Percentiles rank a stretch among this genome's conserved stretches.
Conservation (phyloP, 1,284 basidiomycete genomes). For the Pseudozyma pruni region DNA sequence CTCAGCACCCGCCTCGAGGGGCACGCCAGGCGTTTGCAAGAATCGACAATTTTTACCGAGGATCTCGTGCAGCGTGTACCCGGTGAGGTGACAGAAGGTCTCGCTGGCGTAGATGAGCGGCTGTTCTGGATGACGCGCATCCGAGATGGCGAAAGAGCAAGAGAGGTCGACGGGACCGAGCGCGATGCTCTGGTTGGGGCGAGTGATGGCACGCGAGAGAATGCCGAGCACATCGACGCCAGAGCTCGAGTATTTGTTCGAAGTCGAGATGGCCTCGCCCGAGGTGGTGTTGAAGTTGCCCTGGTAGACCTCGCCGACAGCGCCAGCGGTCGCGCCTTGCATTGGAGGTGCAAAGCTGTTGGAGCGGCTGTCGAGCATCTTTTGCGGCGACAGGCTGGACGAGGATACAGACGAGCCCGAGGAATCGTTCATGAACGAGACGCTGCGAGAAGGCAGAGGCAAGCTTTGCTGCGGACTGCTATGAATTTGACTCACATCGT, state of each 20-base stretch:
- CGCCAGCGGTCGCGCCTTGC: slow-evolving; percentile 1
- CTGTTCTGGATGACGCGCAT: slow-evolving; percentile 80
- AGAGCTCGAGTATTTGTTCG: slow-evolving; percentile 78
- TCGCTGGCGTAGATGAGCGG: slow-evolving; percentile 90
- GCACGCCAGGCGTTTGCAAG: slow-evolving; percentile 79
- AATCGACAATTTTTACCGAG: slow-evolving; percentile 67
- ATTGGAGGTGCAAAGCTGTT: slow-evolving; percentile 17
- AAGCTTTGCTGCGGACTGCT: slow-evolving; percentile 15
- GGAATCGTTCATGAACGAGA: slow-evolving; percentile 42
- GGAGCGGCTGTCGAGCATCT: slow-evolving; percentile 31
- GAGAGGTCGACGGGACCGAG: slow-evolving; percentile 92
- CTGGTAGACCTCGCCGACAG: slow-evolving; percentile 23
- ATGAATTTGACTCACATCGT: slow-evolving; percentile 25
- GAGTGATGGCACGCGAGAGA: slow-evolving; percentile 78
- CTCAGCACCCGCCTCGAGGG: slow-evolving; percentile 75
- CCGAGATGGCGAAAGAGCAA: slow-evolving; percentile 87
- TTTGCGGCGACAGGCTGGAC: slow-evolving; percentile 31
- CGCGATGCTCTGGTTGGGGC: slow-evolving; percentile 79
- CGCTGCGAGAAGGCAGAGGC: slow-evolving; percentile 24
- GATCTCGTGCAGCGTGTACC: slow-evolving; percentile 75
- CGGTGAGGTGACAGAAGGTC: slow-evolving; percentile 81
- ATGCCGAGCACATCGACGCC: slow-evolving; percentile 90
- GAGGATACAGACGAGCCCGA: slow-evolving; percentile 40
- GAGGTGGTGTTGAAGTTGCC: slow-evolving; percentile 35
- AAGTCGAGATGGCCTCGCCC: slow-evolving; percentile 32